phyloP scores from a whole-genome alignment of 495 filamentous ascomycete species.

The Clavariopsis aquatica region DNA sequence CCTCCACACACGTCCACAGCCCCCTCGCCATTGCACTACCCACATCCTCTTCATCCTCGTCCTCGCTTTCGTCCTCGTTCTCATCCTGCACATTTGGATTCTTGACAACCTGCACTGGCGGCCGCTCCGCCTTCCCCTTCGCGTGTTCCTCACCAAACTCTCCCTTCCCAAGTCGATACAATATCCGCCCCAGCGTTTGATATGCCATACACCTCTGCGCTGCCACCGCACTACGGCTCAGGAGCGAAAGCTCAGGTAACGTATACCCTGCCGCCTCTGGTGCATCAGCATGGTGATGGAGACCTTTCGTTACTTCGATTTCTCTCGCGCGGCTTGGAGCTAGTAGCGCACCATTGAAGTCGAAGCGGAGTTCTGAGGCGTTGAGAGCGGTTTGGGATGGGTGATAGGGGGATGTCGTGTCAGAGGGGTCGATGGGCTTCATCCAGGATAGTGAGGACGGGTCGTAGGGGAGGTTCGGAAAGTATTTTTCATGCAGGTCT shows the following conservation, averaged over 20 bases:
- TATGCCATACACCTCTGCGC: conserved; percentile 88
- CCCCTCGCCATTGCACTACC: conserved; percentile 43
- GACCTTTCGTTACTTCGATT: conserved; percentile 71
- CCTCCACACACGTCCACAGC: conserved; percentile 61
- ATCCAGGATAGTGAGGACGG: conserved; percentile 90
- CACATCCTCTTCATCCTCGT: conserved; percentile 33
- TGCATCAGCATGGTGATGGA: conserved; percentile 93
- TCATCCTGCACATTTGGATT: conserved; percentile 20
- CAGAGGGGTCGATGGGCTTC: conserved; percentile 62
- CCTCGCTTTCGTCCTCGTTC: conserved; percentile 31
- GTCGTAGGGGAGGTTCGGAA: conserved; percentile 80
- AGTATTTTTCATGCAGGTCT: conserved; percentile 87
- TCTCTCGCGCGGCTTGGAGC: conserved; percentile 69
- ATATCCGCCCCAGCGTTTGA: conserved; percentile 81
- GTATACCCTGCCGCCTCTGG: conserved; percentile 95
- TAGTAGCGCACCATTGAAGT: conserved; percentile 76
- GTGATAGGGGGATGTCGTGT: conserved; percentile 70
- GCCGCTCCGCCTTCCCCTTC: conserved; percentile 53
- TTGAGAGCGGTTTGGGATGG: conserved; percentile 68
- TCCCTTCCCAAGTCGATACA: conserved; percentile 78
- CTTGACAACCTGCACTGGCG: conserved; percentile 64
- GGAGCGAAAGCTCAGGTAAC: conserved; percentile 78
- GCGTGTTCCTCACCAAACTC: conserved; percentile 66
- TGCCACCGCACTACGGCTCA: conserved; percentile 79
- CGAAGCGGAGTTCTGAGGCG: conserved; percentile 82